Evolutionary conservation across 2,329 filamentous ascomycete genomes (phyloP), one percentile per base, ranked within the genome.

Genomic region (Colletotrichum lentis): DNA sequence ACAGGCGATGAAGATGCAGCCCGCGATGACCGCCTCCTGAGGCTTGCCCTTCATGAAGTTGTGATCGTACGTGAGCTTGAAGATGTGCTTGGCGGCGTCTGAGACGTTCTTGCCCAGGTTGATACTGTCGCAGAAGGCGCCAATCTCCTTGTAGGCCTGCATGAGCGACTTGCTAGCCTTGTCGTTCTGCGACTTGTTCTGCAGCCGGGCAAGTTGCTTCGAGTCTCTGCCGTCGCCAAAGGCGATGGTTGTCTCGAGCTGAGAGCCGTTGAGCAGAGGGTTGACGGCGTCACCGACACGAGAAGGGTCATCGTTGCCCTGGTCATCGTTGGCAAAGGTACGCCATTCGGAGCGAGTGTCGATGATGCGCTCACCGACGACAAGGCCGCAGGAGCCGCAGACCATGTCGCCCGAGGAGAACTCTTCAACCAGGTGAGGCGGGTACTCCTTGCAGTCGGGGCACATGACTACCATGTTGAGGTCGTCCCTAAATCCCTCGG

Each of bases 331-430:
- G 77, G 94, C 94, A 81, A 99, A 99, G 0, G 96, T 99, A 77
- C 96, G 93, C 96, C 96, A 99, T 82, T 99, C 96, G 55, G 94
- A 97, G 70, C 96, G 91, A 69, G 93, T 96, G 77, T 99, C 96
- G 76, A 99, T 94, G 77, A 96, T 94, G 72, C 93, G 91, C 75
- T 95, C 92, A 69, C 92, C 91, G 37, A 99, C 87, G 6, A 99
- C 96, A 41, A 97, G 85, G 44, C 96, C 96, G 75, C 96, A 99
- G 70, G 91, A 93, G 67, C 87, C 91, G 77, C 96, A 99, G 63
- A 99, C 93, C 77, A 96, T 92, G 79, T 99, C 96, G 71, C 93
- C 93, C 43, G 90, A 92, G 6, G 94, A 94, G 77, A 95, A 96
- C 77, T 98, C 96, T 77, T 98, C 96, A 53, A 96, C 88, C 43